Evolutionary conservation across 148 eudicot genomes (phyloP).

Genomic region (Rhododendron griersonianum): DNA sequence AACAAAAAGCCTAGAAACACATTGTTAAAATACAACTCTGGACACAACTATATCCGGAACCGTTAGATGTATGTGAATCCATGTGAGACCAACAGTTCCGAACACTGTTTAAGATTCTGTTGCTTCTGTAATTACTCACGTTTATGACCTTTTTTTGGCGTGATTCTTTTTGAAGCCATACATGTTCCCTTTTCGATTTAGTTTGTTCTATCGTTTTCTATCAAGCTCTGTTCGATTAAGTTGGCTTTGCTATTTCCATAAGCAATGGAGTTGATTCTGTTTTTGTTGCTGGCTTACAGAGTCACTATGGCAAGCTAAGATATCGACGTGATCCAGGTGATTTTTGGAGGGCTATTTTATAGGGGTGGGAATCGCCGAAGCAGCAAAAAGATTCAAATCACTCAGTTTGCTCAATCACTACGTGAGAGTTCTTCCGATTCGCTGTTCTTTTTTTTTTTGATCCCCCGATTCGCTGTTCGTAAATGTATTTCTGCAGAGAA

Average conservation of each 20-base stretch:
- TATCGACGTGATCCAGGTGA: slow-evolving; percentile 14
- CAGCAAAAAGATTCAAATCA: slow-evolving; percentile 11
- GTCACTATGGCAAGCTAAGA: slow-evolving; percentile 18
- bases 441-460: slow-evolving; percentile 4
- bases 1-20: too few species aligned
- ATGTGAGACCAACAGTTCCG: too few species aligned
- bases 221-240: too few species aligned
- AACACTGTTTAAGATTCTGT: too few species aligned
- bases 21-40: too few species aligned
- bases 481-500: neutral
- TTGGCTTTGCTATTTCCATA: neutral
- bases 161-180: neutral
- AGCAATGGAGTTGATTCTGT: neutral
- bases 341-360: slow-evolving; percentile 28
- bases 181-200: neutral
- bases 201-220: neutral
- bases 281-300: slow-evolving; percentile 17
- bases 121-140: neutral
- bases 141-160: neutral
- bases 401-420: slow-evolving; percentile 27
- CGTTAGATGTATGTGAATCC: too few species aligned
- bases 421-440: slow-evolving; percentile 14
- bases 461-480: slow-evolving; percentile 12
- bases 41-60: too few species aligned
- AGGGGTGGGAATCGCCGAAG: neutral